These are phyloP conservation scores for Phoma sp. DNA, from an alignment of 2,329 filamentous ascomycete species.

Conservation along the genomic window DNA sequence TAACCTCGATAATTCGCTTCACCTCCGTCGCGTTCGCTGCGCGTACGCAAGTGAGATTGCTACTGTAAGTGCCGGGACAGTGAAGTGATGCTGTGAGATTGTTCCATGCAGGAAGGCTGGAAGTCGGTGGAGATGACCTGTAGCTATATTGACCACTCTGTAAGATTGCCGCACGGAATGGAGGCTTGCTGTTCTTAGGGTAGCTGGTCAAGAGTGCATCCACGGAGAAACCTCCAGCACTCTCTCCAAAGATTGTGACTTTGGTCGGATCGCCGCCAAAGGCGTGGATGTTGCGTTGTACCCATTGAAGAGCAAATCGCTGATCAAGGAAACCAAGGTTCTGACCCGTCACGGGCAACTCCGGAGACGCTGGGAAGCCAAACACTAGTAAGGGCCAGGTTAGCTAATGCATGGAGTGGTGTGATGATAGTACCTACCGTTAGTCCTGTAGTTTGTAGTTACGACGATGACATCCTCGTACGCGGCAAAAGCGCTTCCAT, in stretches of 20 bases:
- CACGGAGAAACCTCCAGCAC: constrained; percentile 35
- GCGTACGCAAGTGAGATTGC: constrained; percentile 34
- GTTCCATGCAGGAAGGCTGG: constrained; percentile 29
- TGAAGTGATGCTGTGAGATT: constrained; percentile 28
- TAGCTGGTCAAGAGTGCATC: constrained; percentile 41
- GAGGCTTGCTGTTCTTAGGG: constrained; percentile 25
- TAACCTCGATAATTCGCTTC: constrained; percentile 26
- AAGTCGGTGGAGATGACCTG: constrained; percentile 14
- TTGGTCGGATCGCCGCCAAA: constrained; percentile 59
- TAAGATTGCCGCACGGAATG: constrained; percentile 41
- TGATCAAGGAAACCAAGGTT: constrained; percentile 66
- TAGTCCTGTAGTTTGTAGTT: constrained; percentile 40
- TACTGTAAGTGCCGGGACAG: constrained; percentile 28
- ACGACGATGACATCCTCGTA: constrained; percentile 42
- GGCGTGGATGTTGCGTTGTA: constrained; percentile 55
- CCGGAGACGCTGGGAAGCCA: constrained; percentile 35
- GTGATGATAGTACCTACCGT: constrained; percentile 22
- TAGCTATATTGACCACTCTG: constrained; percentile 38
- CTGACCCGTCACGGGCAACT: constrained; percentile 25
- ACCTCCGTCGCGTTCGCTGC: constrained; percentile 27
- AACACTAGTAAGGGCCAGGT: constrained; percentile 31
- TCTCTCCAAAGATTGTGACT: constrained; percentile 56
- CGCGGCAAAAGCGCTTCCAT: constrained; percentile 38
- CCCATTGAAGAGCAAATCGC: constrained; percentile 63
- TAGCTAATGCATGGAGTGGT: no score